Base-by-base conservation (phyloP, 148 eudicot genomes). In the Camellia lanceoleosa region DNA sequence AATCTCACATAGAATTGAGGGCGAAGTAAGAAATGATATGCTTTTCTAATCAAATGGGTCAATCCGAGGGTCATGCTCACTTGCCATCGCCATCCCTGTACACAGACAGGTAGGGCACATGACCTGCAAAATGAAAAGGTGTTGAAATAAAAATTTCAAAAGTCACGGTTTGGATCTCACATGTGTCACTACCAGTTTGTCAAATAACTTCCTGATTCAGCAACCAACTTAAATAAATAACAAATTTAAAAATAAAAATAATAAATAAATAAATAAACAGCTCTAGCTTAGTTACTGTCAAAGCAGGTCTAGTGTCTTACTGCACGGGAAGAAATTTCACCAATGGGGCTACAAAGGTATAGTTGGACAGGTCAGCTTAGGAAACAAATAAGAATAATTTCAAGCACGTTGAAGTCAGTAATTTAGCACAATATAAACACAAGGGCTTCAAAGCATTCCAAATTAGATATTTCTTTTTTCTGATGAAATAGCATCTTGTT, bases 41-140 rank as follows among this genome's bases (percentile, higher is more conserved):
- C 7, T 74, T 68, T 78, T 80, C 84, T 88, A 93, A 86, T 95
- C 99, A 71, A 95, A 93, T 3, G 97, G 97, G 82, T 95, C 97
- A 60, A 95, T 92, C 71, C 97, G 85, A 13, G 98, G 98, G 72
- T 95, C 98, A 18, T 95, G 98, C 74, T 95, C 97, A 79, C 97
- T 95, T 68, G 97, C 97, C 98, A 93, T 95, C 41, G 92, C 97
- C 95, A 93, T 95, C 69, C 98, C 98, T 30, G 98, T 95, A 88
- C 98, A 95, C 16, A 95, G 96, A 85, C 98, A 95, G 41, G 98
- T 95, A 16, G 98, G 98, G 83, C 98, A 95, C 98, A 95, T 95
- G 58, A 95, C 98, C 98, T 95, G 85, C 88, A 75, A 78, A 80
- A 73, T 65, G 61, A 68, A 56, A 55, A 14, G 47, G n/a, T 52